Evolutionary conservation across 1,284 basidiomycete species (phyloP), one percentile per base, ranked within the genome.

Genomic region (Heliocybe sulcata): DNA sequence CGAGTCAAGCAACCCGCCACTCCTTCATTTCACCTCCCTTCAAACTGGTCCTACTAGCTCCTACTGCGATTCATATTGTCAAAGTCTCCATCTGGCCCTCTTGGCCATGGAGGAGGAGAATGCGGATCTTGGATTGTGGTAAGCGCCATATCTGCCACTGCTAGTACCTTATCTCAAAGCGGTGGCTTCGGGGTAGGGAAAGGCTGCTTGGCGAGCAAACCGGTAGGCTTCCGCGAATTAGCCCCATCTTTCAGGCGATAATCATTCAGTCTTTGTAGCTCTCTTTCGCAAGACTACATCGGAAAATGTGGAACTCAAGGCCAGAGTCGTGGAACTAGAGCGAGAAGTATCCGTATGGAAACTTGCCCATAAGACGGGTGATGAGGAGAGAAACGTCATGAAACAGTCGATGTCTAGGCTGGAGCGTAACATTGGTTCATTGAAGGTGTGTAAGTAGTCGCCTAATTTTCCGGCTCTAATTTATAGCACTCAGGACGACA

Each of bases 271-370:
- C 6, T 16, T n/a, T 20, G 27, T 45, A 71, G 69, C 54, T 26
- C 61, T 74, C 26, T 70, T 72, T 59, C 63, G 62, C 51, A 63
- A 61, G 55, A 71, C 69, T 2, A 56, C 62, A 25, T 50, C 63
- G n/a, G 58, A 60, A 48, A 72, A 72, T 57, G 59, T 56, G 38
- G 63, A 63, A 25, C 66, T 73, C 14, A 63, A 65, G 53, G 56
- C 57, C 3, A 61, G 66, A 29, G 68, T 71, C 12, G 65, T 70
- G 52, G 71, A 72, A 57, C 65, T 72, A 22, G 69, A 72, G 59
- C 63, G 67, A 47, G 72, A 74, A 59, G 55, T 73, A 31, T 61
- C 59, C 33, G 72, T 73, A 16, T 74, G 72, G 72, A 73, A 73
- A 59, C 57, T 63, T 20, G 72, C 69, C 1, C 62, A 68, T 51